A percentile compares a stretch with the other conserved stretches of the same genome.
Conservation (phyloP, 805 yeast species). For the Barnettozyma sucrosica region DNA sequence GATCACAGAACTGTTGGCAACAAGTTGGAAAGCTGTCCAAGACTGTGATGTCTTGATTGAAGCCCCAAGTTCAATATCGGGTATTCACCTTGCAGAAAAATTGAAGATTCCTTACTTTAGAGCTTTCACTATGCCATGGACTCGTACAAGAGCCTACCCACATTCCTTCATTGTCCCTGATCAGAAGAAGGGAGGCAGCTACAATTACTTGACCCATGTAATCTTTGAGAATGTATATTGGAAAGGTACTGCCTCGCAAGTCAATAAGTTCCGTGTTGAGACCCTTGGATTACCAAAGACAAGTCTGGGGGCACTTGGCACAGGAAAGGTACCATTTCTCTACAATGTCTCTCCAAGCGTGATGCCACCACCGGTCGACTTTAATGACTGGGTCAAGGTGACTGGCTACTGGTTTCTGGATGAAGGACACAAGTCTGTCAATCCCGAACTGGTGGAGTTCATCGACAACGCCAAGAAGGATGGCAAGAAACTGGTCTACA, state of each 20-base stretch:
- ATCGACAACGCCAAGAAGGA: conserved; percentile 54
- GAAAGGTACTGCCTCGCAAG: conserved; percentile 85
- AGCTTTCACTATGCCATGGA: conserved; percentile 99
- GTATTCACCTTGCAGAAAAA: conserved; percentile 93
- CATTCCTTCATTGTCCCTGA: conserved; percentile 96
- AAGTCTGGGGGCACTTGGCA: conserved; percentile 63
- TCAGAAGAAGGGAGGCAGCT: conserved; percentile 86
- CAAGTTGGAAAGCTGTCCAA: conserved; percentile 78
- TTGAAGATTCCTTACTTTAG: conserved; percentile 83
- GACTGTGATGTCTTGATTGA: conserved; percentile 78
- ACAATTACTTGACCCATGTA: conserved; percentile 87
- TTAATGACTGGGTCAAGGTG: conserved; percentile 91
- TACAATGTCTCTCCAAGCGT: conserved; percentile 86
- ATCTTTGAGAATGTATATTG: conserved; percentile 90
- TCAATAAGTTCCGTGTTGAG: conserved; percentile 81
- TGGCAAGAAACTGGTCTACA: conserved; percentile 71
- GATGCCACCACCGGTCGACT: conserved; percentile 89
- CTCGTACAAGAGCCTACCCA: conserved; percentile 90
- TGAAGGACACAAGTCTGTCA: conserved; percentile 58
- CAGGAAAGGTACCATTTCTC: conserved; percentile 76
- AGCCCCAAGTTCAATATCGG: conserved; percentile 96
- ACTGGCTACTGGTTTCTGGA: conserved; percentile 95
- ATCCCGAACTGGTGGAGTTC: conserved; percentile 50
- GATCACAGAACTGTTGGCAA: conserved; percentile 64
- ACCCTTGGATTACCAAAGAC: conserved; percentile 63